A percentile compares a stretch with the other conserved stretches of the same genome.
Conservation (phyloP, 129 eudicot species). For the Kitagawia praeruptora region DNA sequence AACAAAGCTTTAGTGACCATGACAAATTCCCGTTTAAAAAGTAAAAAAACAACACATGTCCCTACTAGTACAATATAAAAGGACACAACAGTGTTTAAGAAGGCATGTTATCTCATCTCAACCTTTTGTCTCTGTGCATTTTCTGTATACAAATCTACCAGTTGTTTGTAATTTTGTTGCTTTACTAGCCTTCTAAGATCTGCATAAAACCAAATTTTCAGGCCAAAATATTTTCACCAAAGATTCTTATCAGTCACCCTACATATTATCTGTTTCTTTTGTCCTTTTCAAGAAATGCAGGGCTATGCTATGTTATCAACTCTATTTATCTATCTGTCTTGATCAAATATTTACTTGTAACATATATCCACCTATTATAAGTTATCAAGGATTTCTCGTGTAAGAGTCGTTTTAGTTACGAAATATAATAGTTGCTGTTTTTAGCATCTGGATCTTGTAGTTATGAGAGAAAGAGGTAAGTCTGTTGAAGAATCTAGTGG, state of each 20-base stretch:
- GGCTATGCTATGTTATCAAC: not conserved
- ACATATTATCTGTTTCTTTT: constrained; percentile 3
- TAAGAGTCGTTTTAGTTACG: no score
- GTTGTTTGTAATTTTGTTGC: not conserved
- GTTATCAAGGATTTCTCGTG: not conserved
- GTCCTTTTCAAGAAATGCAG: constrained; percentile 6
- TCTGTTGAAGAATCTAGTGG: constrained; percentile 29
- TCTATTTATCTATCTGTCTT: constrained; percentile 1
- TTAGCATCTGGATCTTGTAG: not conserved
- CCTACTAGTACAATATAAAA: not conserved
- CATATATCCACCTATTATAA: not conserved
- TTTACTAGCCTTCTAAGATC: not conserved
- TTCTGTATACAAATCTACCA: not conserved
- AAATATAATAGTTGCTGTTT: not conserved
- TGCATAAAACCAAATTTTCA: constrained; percentile 1
- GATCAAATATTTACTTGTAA: not conserved
- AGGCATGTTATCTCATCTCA: not conserved
- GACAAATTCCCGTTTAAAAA: not conserved
- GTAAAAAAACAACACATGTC: not conserved
- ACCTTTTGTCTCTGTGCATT: not conserved
- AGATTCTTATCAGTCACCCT: not conserved
- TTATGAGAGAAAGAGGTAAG: constrained; percentile 63
- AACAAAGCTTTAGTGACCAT: not conserved
- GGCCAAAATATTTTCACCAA: not conserved
- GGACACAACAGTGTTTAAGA: constrained; percentile 1